These are phyloP conservation scores for Rosa multiflora DNA, from an alignment of 306 rosid genomes.

Conservation along the genomic window DNA sequence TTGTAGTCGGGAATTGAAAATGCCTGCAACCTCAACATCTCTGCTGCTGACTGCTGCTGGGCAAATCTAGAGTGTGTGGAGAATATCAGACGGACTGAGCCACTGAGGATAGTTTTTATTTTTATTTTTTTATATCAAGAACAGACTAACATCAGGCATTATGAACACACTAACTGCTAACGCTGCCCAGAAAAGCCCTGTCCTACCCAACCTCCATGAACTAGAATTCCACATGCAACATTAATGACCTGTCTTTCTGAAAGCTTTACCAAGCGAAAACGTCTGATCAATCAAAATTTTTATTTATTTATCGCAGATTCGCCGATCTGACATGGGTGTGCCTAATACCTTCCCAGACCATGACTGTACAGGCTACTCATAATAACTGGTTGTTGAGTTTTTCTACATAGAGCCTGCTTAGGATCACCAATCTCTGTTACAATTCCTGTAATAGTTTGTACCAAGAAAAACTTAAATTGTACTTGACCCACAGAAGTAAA, in stretches of 20 bases:
- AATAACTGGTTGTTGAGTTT: conserved; percentile 33
- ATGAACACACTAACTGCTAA: conserved; percentile 38
- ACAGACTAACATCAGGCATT: conserved; percentile 26
- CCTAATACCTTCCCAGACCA: conserved; percentile 25
- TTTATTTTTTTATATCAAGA: conserved; percentile 13
- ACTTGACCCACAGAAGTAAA: neutral
- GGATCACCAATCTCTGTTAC: conserved; percentile 33
- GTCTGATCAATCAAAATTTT: neutral
- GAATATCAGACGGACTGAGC: neutral
- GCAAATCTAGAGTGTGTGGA: neutral
- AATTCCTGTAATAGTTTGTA: conserved; percentile 27
- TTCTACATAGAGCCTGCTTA: conserved; percentile 26
- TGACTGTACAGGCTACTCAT: conserved; percentile 36
- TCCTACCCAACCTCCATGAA: neutral
- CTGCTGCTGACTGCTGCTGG: neutral
- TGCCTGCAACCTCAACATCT: conserved; percentile 38
- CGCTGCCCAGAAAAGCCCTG: conserved; percentile 43
- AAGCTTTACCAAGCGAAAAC: neutral
- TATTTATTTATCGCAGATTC: neutral
- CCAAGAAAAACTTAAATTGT: neutral
- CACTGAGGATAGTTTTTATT: neutral
- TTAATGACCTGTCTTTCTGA: neutral
- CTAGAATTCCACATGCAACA: conserved; percentile 4
- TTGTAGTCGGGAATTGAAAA: conserved; percentile 29
- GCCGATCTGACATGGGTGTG: neutral